Evolutionary conservation across 495 filamentous ascomycete genomes (phyloP), one percentile per base, ranked within the genome.

Genomic region (Cercophora newfieldiana): DNA sequence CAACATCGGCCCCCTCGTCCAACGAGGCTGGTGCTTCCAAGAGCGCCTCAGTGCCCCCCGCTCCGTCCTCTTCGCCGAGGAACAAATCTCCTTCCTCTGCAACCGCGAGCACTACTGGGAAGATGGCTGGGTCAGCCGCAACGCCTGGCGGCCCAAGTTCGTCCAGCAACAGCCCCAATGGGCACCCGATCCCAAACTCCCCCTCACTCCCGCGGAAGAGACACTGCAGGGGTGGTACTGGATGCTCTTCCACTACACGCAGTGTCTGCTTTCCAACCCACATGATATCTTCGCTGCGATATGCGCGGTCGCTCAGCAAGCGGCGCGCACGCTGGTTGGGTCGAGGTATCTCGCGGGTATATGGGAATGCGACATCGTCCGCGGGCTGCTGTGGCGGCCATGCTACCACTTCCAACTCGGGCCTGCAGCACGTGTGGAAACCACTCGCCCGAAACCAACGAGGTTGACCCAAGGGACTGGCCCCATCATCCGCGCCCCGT

Each of bases 11-110:
- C 61, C 61, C 28, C 21, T 29, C 10, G 18, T 31, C 25, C 30
- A 51, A 26, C 49, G 61, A 19, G 61, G 61, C 14, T 64, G 61
- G 61, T 64, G 61, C 48, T 57, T 64, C 61, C 61, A 64, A 64
- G 61, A 64, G 31, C n/a, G 61, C 12, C 55, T 29, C 12, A 19
- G 55, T 14, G 55, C 61, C 25, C 61, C 28, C 10, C 26, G 61
- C 55, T 50, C 61, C 12, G 53, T 64, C 14, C 21, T 64, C 3
- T 64, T 64, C 26, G 61, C 37, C 26, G 61, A 64, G 29, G 26
- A 64, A 48, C 61, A 64, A 31, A 28, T 55, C 2, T n/a, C 31
- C 24, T 64, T 44, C 22, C 49, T 10, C 16, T 64, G 61, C 55
- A 31, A 22, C 21, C 37, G 50, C 3, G 50, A 57, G 24, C 8